Conservation (phyloP, 2,329 filamentous ascomycete species). For the Ophiostoma fasciatum region DNA sequence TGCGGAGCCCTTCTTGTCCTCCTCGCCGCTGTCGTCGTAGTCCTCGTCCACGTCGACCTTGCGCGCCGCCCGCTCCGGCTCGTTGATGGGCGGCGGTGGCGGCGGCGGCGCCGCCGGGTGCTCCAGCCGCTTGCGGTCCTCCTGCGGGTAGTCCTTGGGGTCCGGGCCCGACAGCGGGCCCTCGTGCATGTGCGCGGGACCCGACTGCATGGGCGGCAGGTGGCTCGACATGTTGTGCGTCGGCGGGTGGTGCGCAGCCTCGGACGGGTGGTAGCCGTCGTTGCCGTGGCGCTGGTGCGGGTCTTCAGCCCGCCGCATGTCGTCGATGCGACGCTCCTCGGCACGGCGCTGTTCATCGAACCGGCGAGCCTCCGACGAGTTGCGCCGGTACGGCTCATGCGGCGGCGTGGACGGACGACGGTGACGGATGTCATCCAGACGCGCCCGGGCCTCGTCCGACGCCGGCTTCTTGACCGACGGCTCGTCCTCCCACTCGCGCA, state of each 20-base stretch:
- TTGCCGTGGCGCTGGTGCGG: conserved; percentile 54
- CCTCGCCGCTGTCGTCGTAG: conserved; percentile 88
- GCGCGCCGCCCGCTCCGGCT: conserved; percentile 69
- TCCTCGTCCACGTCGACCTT: conserved; percentile 98
- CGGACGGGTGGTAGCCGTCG: conserved; percentile 79
- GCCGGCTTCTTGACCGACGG: conserved; percentile 67
- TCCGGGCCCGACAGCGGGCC: conserved; percentile 27
- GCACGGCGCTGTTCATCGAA: conserved; percentile 46
- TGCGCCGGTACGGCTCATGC: conserved; percentile 55
- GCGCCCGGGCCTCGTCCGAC: conserved; percentile 75
- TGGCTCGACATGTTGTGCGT: conserved; percentile 43
- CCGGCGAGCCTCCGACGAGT: conserved; percentile 57
- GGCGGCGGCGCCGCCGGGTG: conserved; percentile 29
- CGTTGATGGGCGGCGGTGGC: conserved; percentile 41
- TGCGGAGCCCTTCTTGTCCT: conserved; percentile 50
- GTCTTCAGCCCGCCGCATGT: conserved; percentile 35
- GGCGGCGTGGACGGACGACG: conserved; percentile 66
- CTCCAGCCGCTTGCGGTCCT: conserved; percentile 42
- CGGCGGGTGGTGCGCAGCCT: conserved; percentile 74
- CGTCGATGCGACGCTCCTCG: conserved; percentile 43
- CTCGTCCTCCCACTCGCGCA: conserved; percentile 88
- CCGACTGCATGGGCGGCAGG: conserved; percentile 49
- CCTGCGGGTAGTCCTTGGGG: conserved; percentile 34
- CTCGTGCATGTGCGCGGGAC: conserved; percentile 36
- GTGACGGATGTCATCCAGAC: conserved; percentile 69